Conservation (phyloP, 1,284 basidiomycete genomes). For the Leccinum subfulvum region DNA sequence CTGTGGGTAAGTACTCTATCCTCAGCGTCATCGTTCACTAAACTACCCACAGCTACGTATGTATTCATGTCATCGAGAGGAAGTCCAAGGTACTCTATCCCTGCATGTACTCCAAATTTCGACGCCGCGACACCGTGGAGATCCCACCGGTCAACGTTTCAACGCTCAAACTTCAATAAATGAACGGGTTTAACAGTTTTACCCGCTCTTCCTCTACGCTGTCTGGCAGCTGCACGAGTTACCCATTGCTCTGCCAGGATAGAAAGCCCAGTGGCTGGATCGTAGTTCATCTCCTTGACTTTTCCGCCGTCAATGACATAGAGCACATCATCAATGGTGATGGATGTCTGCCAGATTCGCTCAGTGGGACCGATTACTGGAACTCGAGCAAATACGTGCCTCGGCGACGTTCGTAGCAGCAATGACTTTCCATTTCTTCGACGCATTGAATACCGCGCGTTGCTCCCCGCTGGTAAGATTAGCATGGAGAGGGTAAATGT, state of each 20-base stretch:
- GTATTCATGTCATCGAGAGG: too few relatives aligned
- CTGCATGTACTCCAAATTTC: too few relatives aligned
- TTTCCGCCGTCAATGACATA: conserved; percentile 86
- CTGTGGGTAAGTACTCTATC: too few relatives aligned
- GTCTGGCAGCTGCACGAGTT: conserved; percentile 78
- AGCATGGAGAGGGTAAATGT: conserved; percentile 85
- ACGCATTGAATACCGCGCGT: conserved; percentile 70
- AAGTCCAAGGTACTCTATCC: too few relatives aligned
- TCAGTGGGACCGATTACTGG: conserved; percentile 4
- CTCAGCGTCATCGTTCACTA: too few relatives aligned
- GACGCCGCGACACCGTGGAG: too few relatives aligned
- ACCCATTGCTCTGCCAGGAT: conserved; percentile 79
- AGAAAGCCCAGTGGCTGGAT: conserved; percentile 75
- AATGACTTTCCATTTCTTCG: conserved; percentile 79
- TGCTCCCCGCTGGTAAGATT: conserved; percentile 88
- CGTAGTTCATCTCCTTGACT: conserved; percentile 88
- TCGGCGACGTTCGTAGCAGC: conserved; percentile 90
- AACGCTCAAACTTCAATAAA: too few relatives aligned
- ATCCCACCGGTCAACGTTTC: too few relatives aligned
- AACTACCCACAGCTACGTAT: too few relatives aligned
- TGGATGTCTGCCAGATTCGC: conserved; percentile 67
- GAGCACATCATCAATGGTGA: conserved; percentile 89
- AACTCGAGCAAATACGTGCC: conserved; percentile 36
- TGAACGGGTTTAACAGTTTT: too few relatives aligned
- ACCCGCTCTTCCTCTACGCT: conserved; percentile 88